A percentile compares a stretch with the other conserved stretches of the same genome.
These are phyloP conservation scores for Suillus ampliporus DNA, from an alignment of 768 basidiomycete species.

Conservation along the genomic window DNA sequence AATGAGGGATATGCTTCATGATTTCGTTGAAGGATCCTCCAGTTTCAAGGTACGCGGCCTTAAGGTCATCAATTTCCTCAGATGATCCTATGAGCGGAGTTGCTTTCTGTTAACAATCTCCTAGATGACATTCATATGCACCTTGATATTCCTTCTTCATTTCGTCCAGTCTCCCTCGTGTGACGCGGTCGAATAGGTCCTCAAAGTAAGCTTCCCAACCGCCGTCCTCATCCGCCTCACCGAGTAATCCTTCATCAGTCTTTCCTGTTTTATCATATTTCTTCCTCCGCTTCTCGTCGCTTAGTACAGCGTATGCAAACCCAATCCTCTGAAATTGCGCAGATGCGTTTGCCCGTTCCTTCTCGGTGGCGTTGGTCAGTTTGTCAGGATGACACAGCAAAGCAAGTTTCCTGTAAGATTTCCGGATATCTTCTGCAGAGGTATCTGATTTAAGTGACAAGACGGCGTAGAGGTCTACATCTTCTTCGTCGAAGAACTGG, in stretches of 20 bases:
- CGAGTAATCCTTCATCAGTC: slow-evolving; percentile 79
- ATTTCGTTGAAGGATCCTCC: slow-evolving; percentile 81
- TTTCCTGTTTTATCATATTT: slow-evolving; percentile 87
- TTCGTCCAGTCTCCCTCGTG: slow-evolving; percentile 85
- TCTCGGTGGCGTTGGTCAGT: slow-evolving; percentile 63
- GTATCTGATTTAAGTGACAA: slow-evolving; percentile 62
- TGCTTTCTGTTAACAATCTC: not conserved
- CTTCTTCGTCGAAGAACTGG: slow-evolving; percentile 74
- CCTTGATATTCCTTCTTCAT: slow-evolving; percentile 96
- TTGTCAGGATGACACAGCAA: slow-evolving; percentile 92
- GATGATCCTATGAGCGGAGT: slow-evolving; percentile 62
- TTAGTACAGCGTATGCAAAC: slow-evolving; percentile 89
- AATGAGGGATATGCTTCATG: slow-evolving; percentile 87
- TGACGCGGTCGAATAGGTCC: slow-evolving; percentile 86
- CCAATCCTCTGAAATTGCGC: slow-evolving; percentile 90
- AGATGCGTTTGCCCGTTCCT: slow-evolving; percentile 69
- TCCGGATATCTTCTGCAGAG: slow-evolving; percentile 72
- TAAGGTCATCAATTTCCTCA: slow-evolving; percentile 85
- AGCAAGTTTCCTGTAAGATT: slow-evolving; percentile 84
- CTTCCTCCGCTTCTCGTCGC: slow-evolving; percentile 75
- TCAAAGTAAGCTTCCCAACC: slow-evolving; percentile 95
- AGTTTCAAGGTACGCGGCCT: slow-evolving; percentile 71
- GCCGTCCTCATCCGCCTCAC: slow-evolving; percentile 77
- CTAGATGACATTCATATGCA: slow-evolving; percentile 27
- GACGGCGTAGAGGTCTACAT: slow-evolving; percentile 79